Evolutionary conservation across 805 yeast species (phyloP), one percentile per base, ranked within the genome.

Genomic region (Monosporozyma unispora): DNA sequence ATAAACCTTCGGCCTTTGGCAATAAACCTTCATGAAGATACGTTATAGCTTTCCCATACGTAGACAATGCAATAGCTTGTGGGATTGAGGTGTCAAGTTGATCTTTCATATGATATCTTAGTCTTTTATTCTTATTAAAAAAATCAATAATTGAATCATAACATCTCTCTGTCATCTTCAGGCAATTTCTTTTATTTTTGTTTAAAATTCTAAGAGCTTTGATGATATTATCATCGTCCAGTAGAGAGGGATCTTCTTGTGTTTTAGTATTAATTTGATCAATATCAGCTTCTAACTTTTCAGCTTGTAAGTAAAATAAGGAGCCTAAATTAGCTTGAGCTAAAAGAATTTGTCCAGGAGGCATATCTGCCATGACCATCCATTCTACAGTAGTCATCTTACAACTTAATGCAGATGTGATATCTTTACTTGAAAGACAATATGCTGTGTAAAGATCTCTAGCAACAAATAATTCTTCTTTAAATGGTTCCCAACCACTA

Each of bases 21-120:
- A 77, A 71, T 10, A 81, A 68, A 0, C 82, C 77, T 44, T 71
- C 60, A 57, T 86, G 87, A n/a, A 83, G 66, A 42, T 78, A 74
- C 10, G 87, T 74, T 4, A 89, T 95, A 1, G 96, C 98, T 39
- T 87, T 71, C 0, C 96, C 95, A 61, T 85, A 90, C 0, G 88
- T 80, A 0, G 96, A 80, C 62, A 90, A 71, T 0, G 95, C 93
- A 40, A 84, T 80, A 1, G 85, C 79, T 54, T 85, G 87, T 29
- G 78, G 75, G 11, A 84, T 66, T 6, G 70, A 67, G 10, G 64
- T 63, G 45, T 73, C 75, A 21, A 76, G 57, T 41, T 70, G 67
- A 33, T 66, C 68, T 25, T 59, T 59, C 44, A 60, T 54, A 43
- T 65, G 64, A 50, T 60, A 66, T 48, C 66, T 58, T 21, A 66